A percentile compares a stretch with the other conserved stretches of the same genome.
Conservation (phyloP, 2,329 filamentous ascomycete species). For the Penicillium sp. region DNA sequence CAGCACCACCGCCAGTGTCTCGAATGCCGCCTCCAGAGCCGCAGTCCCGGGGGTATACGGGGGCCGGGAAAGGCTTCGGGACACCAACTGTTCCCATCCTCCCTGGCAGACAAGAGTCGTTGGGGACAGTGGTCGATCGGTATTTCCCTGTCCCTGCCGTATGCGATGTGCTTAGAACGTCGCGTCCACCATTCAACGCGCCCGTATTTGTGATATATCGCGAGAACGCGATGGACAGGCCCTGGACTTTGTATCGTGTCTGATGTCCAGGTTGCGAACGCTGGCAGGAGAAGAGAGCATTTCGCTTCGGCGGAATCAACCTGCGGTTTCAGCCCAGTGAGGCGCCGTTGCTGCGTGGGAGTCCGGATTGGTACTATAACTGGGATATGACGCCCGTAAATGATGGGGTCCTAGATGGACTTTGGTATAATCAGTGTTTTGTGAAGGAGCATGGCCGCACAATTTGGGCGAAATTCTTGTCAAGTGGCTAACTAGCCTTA, state of each 20-base stretch:
- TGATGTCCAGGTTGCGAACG: not conserved
- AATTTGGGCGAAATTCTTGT: not conserved
- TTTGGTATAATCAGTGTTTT: conserved; percentile 1
- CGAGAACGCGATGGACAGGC: not conserved
- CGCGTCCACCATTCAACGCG: not conserved
- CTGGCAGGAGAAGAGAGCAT: not conserved
- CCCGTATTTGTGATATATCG: not conserved
- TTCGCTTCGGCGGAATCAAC: not conserved
- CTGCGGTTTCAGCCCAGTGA: not conserved
- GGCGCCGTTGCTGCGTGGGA: too few species aligned
- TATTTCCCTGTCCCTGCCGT: conserved; percentile 6
- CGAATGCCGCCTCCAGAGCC: conserved; percentile 2
- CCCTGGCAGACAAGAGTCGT: not conserved
- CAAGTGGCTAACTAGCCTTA: not conserved
- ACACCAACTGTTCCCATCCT: not conserved
- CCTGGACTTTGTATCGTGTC: not conserved
- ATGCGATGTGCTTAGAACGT: not conserved
- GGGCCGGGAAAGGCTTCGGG: not conserved
- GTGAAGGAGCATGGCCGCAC: not conserved
- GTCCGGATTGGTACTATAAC: not conserved
- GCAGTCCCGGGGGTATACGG: not conserved
- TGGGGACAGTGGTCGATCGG: not conserved
- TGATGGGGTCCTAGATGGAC: not conserved
- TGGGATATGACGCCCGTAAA: not conserved
- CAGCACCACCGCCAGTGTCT: not conserved